A percentile compares a stretch with the other conserved stretches of the same genome.
Conservation (phyloP, 228 moss, liverwort and hornwort species). For the Sphagnum magellanicum region DNA sequence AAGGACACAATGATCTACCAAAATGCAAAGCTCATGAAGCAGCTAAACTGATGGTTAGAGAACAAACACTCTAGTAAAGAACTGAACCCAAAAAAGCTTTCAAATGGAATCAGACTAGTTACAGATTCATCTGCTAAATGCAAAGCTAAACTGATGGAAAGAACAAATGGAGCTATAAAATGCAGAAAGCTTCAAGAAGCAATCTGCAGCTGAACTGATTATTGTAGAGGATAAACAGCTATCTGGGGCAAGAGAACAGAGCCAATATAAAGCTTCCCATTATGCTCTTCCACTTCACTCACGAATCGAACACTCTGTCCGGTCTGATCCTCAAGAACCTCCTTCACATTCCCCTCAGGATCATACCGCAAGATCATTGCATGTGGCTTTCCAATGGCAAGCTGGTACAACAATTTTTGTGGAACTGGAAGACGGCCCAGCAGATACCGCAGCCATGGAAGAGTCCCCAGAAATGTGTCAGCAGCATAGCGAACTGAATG, state of each 20-base stretch:
- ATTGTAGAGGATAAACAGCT: constrained; percentile 31
- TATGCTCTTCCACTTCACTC: constrained; percentile 59
- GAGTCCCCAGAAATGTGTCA: constrained; percentile 51
- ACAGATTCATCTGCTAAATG: no score
- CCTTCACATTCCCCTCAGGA: constrained; percentile 50
- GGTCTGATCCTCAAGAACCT: constrained; percentile 46
- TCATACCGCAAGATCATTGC: constrained; percentile 52
- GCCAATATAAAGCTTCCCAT: constrained; percentile 56
- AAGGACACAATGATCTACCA: no score
- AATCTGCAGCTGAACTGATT: no score
- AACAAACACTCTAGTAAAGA: no score
- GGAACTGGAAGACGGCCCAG: constrained; percentile 64
- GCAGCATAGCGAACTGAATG: constrained; percentile 43
- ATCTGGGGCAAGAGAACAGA: constrained; percentile 40
- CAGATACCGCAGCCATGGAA: constrained; percentile 49
- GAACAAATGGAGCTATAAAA: no score
- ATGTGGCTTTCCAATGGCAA: constrained; percentile 51
- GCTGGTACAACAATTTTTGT: constrained; percentile 15
- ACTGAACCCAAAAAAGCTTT: no score
- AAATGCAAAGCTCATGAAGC: no score
- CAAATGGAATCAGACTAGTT: no score
- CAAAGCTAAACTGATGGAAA: no score
- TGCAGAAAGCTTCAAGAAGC: no score
- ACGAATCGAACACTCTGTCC: constrained; percentile 44
- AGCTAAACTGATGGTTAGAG: no score